Percentiles rank a stretch among this genome's conserved stretches.
Conservation (phyloP, 768 basidiomycete genomes). For the Cystofilobasidium macerans region DNA sequence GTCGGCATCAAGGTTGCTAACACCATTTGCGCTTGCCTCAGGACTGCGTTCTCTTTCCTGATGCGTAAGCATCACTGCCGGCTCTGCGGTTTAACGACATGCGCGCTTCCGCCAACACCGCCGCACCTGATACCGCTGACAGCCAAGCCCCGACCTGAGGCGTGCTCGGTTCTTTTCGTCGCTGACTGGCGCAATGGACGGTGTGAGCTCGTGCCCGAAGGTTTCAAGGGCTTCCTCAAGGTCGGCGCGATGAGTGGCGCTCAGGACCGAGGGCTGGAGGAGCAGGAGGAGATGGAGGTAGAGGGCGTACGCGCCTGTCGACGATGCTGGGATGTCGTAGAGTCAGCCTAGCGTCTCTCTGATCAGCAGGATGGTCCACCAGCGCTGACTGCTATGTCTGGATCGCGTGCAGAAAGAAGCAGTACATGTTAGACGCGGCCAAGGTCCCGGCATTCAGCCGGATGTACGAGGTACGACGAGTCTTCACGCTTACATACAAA, state of each 20-base stretch:
- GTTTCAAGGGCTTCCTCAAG: constrained; percentile 39
- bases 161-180: constrained; percentile 72
- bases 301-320: constrained; percentile 81
- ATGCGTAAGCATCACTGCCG: constrained; percentile 96
- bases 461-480: constrained; percentile 54
- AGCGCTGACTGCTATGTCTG: no score
- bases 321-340: constrained; percentile 64
- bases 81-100: constrained; percentile 81
- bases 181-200: constrained; percentile 65
- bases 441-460: constrained; percentile 53
- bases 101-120: constrained; percentile 68
- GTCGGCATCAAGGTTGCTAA: no score
- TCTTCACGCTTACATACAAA: neutral
- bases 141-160: constrained; percentile 43
- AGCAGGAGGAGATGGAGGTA: constrained; percentile 68
- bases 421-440: constrained; percentile 57
- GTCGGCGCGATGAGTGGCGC: constrained; percentile 22
- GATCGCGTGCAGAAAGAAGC: constrained; percentile 51
- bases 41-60: constrained; percentile 67
- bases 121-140: constrained; percentile 32
- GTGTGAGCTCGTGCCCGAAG: constrained; percentile 64
- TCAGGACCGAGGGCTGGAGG: constrained; percentile 20
- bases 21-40: no score
- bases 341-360: constrained; percentile 45
- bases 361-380: neutral